Base-by-base conservation (phyloP, 2,329 filamentous ascomycete species). In the Myriangium duriaei region DNA sequence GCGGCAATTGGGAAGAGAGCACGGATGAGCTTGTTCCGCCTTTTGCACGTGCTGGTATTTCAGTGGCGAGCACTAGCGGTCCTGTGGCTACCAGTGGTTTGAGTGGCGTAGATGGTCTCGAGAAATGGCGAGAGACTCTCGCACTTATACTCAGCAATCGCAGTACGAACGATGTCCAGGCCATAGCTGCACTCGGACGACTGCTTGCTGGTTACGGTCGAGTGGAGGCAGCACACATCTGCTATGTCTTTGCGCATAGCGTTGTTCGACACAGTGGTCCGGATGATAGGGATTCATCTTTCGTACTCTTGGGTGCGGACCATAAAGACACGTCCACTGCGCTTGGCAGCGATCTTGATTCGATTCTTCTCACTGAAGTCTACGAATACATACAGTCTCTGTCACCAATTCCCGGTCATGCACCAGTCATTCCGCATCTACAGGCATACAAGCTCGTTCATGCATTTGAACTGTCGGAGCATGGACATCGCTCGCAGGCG, bases 21-120 rank as follows among this genome's bases (percentile, higher is more conserved):
- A 79, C 96, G 11, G 91, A 98, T 56, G 87, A 96, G 58, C 76
- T 98, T 39, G 91, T 98, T 1, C 87, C 91, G 4, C 79, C 81
- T 2, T 93, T 92, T 47, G 91, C 91, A 12, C 76, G 92, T 30
- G 87, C 88, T 42, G 91, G 91, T 2, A 76, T 95, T 48, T 85
- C 93, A 56, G 80, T 98, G 63, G 72, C 98, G 47, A 87, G 81
- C 45, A 85, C 78, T n/a, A 69, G 74, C 3, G 65, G 72, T 5
- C 62, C 68, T 5, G 61, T 74, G 19, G 68, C 76, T 0, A 79
- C 76, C 46, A 85, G 91, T 56, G 78, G 79, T 1, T 67, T 88
- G 4, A 26, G 21, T 26, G 21, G 21, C 7, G 17, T 39, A 7
- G 81, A 84, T 50, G 91, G 91, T 4, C 66, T 98, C 13, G 83